Conservation (phyloP, 176 grass and related monocot species). For the Hordeum marinum region DNA sequence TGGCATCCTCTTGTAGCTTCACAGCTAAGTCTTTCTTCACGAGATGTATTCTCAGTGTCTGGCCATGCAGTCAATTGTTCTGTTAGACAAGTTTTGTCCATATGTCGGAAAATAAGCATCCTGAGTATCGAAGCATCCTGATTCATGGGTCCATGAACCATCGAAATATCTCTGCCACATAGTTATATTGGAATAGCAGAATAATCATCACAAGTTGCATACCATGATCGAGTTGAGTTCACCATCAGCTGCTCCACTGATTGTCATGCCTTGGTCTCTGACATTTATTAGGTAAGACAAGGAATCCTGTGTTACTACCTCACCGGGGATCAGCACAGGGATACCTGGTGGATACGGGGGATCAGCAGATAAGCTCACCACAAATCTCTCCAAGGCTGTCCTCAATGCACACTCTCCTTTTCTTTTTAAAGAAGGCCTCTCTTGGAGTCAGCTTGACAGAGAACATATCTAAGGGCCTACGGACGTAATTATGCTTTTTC, state of each 20-base stretch:
- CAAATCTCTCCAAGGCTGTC: constrained; percentile 66
- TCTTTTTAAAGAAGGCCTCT: constrained; percentile 75
- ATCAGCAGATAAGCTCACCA: constrained; percentile 79
- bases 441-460: constrained; percentile 55
- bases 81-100: constrained; percentile 1
- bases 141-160: background rate
- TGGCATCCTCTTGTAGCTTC: background rate
- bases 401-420: constrained; percentile 45
- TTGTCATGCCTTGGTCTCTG: constrained; percentile 39
- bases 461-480: constrained; percentile 26
- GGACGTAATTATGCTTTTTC: background rate
- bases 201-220: constrained; percentile 36
- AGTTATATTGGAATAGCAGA: background rate
- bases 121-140: background rate
- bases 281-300: constrained; percentile 48
- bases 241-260: constrained; percentile 61
- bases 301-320: constrained; percentile 54
- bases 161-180: background rate
- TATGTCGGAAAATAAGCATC: background rate
- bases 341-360: constrained; percentile 86
- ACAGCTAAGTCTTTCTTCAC: background rate
- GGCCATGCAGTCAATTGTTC: constrained; percentile 15
- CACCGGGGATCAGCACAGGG: constrained; percentile 67
- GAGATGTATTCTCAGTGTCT: constrained; percentile 13
- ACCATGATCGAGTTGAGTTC: constrained; percentile 60